Evolutionary conservation across 371 early-diverging fungal genomes (phyloP).

Genomic region (Mortierella sp.): DNA sequence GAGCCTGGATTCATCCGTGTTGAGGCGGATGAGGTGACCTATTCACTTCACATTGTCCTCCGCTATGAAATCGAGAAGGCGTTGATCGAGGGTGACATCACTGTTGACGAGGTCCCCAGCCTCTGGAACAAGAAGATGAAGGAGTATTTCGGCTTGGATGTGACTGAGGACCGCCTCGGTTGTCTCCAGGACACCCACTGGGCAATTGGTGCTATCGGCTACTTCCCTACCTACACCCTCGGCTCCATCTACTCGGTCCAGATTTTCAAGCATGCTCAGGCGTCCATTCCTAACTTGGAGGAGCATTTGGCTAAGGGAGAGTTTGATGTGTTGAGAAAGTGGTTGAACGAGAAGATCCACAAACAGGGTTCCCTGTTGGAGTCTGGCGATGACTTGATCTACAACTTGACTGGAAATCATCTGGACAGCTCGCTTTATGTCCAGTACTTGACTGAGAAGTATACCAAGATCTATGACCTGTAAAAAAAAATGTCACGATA

Average conservation of each 20-base stretch:
- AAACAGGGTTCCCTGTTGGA: conserved; percentile 48
- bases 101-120: conserved; percentile 48
- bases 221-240: conserved; percentile 57
- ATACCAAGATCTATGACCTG: conserved; percentile 48
- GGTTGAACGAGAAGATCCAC: conserved; percentile 55
- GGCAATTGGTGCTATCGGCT: conserved; percentile 44
- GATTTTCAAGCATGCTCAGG: conserved; percentile 37
- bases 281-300: conserved; percentile 44
- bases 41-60: conserved; percentile 53
- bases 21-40: conserved; percentile 57
- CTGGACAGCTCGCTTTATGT: conserved; percentile 49
- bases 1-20: conserved; percentile 54
- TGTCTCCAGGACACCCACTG: conserved; percentile 58
- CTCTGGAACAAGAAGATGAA: conserved; percentile 57
- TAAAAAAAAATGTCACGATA: conserved; percentile 4
- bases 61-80: conserved; percentile 56
- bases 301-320: conserved; percentile 51
- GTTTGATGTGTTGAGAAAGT: conserved; percentile 47
- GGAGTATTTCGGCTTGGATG: conserved; percentile 54
- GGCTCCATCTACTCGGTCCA: conserved; percentile 54
- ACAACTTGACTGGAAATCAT: conserved; percentile 41
- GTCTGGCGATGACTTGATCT: conserved; percentile 52
- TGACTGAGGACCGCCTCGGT: conserved; percentile 43
- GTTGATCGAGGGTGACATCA: conserved; percentile 46
- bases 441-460: conserved; percentile 54